Base-by-base conservation (phyloP, 1,139 yeast genomes). In the Suhomyces terraborum region DNA sequence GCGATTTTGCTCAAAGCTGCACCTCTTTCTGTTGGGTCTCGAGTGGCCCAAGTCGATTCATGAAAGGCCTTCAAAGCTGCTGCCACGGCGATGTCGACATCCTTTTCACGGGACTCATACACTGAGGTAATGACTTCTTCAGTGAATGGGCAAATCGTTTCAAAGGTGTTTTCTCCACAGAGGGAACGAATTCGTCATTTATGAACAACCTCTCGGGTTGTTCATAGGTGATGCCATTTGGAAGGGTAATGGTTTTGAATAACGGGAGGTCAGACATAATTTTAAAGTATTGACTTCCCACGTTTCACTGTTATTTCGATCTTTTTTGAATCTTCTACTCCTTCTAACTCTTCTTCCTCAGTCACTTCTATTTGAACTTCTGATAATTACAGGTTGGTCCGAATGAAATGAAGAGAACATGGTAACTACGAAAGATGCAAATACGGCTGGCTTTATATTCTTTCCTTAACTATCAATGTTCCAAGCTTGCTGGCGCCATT, bases 201-300 rank as follows among this genome's bases (percentile, higher is more conserved):
- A 81, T 80, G 67, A 77, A 79, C 56, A 81, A 61, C 49, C 87
- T 87, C 21, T 82, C 75, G 54, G 88, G 89, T 64, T 82, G 88
- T 47, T 74, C 75, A 42, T 67, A 67, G 7, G 24, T 31, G 20
- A 26, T 27, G 4, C 47, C 47, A 12, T 35, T 34, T 4, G 48
- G 46, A n/a, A 42, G 38, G 3, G 18, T 29, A 19, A 44, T 29
- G 4, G 39, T 22, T 8, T 12, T 36, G 8, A 36, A 30, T 6
- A 40, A 29, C 6, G 43, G 35, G 20, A 19, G 30, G 14, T 40
- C 28, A n/a, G n/a, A n/a, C n/a, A n/a, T n/a, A n/a, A n/a, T n/a
- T n/a, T n/a, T n/a, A n/a, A n/a, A n/a, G n/a, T n/a, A n/a, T n/a
- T n/a, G n/a, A n/a, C n/a, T n/a, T n/a, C n/a, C n/a, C n/a, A n/a